Conservation (phyloP, 73 alveolate genomes). For the Diophrys appendiculata region DNA sequence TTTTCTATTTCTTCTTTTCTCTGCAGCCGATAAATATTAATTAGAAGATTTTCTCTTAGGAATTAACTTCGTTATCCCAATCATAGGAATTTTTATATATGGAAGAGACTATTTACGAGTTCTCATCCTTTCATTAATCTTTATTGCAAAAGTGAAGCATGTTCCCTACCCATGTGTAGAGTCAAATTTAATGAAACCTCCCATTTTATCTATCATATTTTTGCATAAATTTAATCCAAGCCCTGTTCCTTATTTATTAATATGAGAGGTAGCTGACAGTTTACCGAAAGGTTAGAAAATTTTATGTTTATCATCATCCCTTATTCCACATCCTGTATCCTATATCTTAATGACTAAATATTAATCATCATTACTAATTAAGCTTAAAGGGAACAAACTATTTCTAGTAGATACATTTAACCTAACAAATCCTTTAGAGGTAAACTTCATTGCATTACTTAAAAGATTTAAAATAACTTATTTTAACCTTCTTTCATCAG, state of each 20-base stretch:
- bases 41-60: too few species aligned
- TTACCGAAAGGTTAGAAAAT: constrained; percentile 38
- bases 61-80: too few species aligned
- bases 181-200: constrained; percentile 10
- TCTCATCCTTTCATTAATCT: background rate
- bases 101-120: background rate
- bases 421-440: constrained; percentile 5
- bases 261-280: constrained; percentile 15
- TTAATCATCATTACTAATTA: background rate
- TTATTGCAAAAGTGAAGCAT: background rate
- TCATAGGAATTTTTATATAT: background rate
- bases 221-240: constrained; percentile 52
- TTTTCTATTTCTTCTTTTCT: too few species aligned
- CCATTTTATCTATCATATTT: constrained; percentile 37
- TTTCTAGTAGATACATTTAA: background rate
- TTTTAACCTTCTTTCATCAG: constrained; percentile 9
- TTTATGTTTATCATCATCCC: constrained; percentile 26
- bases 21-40: too few species aligned
- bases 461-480: constrained; percentile 15
- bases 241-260: constrained; percentile 45
- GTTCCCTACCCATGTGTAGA: constrained; percentile 4
- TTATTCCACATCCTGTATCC: constrained; percentile 61
- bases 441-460: constrained; percentile 16
- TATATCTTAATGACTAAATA: constrained; percentile 9
- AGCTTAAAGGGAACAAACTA: background rate